Evolutionary conservation across 2,329 filamentous ascomycete genomes (phyloP), one percentile per base, ranked within the genome.

Genomic region (Colletotrichum chrysophilum): DNA sequence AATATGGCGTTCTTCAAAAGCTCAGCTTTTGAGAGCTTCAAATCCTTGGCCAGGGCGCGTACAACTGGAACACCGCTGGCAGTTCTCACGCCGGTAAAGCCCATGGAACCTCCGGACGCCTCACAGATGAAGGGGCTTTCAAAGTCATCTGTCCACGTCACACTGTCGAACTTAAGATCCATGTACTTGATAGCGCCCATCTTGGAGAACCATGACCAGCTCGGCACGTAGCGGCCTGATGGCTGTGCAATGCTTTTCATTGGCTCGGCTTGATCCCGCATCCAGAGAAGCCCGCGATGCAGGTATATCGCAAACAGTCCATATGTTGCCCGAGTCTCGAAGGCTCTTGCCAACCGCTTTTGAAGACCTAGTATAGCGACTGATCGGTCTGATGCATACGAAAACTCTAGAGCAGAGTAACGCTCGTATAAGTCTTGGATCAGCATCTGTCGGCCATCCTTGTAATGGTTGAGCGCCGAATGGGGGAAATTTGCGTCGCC

Each of bases 181-280:
- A 74, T 70, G 56, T 69, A 74, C 66, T 38, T 30, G 24, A 74
- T 74, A 9, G 52, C 56, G 16, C 71, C 71, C 4, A 21, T 30
- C 32, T 74, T 74, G 30, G 71, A 74, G 38, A 70, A 64, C 71
- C 71, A 74, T 3, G 71, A 74, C 71, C 71, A 74, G 9, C 21
- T 74, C 2, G 71, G 71, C n/a, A 74, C 66, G 14, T 10, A 38
- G 18, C 66, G 16, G 1, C 30, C 14, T 21, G 65, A 38, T 48
- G 43, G 43, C 56, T 70, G 71, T 14, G 26, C 10, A 6, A 74
- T 64, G 7, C 38, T 4, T 21, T 24, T 70, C 66, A 74, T 74
- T 6, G 62, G 56, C 18, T 7, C 38, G 12, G 24, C 21, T 16
- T 58, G 71, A 24, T 56, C 7, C 32, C 72, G 72, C 21, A 4